Percentiles rank a stretch among this genome's conserved stretches.
Evolutionary conservation across 257 asterid genomes (phyloP).

Genomic region (Echium plantagineum): DNA sequence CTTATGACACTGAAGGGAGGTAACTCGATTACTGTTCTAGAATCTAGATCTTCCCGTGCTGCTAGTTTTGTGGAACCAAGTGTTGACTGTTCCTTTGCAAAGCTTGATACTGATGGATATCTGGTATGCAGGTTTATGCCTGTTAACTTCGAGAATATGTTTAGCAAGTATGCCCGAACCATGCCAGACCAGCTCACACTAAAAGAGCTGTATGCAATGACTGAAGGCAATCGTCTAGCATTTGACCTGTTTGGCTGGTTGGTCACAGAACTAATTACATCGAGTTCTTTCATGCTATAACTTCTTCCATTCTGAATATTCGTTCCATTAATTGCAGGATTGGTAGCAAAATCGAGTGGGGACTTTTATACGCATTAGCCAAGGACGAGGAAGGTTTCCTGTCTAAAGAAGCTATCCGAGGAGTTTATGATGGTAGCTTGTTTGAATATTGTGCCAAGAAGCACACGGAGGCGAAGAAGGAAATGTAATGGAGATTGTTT

Average conservation of each 20-base stretch:
- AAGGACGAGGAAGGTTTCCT: conserved; percentile 66
- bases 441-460: conserved; percentile 71
- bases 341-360: conserved; percentile 62
- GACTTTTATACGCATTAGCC: conserved; percentile 44
- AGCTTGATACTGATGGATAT: background rate
- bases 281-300: background rate
- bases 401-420: conserved; percentile 73
- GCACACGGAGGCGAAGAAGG: conserved; percentile 28
- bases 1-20: conserved; percentile 87
- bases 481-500: conserved; percentile 13
- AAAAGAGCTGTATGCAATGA: conserved; percentile 69
- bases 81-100: background rate
- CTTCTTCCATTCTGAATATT: background rate
- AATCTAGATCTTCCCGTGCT: background rate
- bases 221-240: conserved; percentile 45
- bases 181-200: conserved; percentile 64
- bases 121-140: conserved; percentile 39
- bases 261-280: background rate
- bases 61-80: background rate
- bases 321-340: conserved; percentile 25
- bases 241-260: conserved; percentile 55
- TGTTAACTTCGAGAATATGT: conserved; percentile 57
- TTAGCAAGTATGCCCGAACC: conserved; percentile 52
- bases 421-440: conserved; percentile 77
- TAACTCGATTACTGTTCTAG: conserved; percentile 3